Evolutionary conservation across 2,329 filamentous ascomycete species (phyloP).

Genomic region (Cryphonectria carpinicola): DNA sequence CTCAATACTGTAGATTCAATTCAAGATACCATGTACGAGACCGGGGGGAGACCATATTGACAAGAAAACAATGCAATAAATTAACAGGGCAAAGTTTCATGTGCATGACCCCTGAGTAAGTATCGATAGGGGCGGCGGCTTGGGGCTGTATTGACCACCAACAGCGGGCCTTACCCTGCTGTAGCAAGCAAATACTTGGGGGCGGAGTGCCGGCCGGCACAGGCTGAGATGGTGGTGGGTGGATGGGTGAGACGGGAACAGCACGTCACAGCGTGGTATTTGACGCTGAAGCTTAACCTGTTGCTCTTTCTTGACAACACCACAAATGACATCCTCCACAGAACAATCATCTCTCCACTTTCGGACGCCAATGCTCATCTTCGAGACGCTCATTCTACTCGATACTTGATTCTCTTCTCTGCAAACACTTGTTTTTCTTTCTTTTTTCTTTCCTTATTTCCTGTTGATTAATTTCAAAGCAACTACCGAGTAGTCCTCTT

Average conservation of each 20-base stretch:
- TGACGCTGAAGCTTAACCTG: background rate
- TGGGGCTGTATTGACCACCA: background rate
- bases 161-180: background rate
- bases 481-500: slow-evolving; percentile 1
- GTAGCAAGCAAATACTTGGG: background rate
- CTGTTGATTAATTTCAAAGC: slow-evolving; percentile 6
- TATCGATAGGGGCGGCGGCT: background rate
- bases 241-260: slow-evolving; percentile 2
- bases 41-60: background rate
- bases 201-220: slow-evolving; percentile 10
- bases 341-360: background rate
- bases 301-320: background rate
- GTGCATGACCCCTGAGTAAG: slow-evolving; percentile 1
- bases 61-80: background rate
- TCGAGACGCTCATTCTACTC: slow-evolving; percentile 18
- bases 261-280: slow-evolving; percentile 14
- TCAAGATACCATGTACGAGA: slow-evolving; percentile 20
- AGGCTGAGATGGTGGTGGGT: background rate
- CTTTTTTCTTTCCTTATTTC: background rate
- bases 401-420: background rate
- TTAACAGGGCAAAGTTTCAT: background rate
- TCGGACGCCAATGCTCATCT: background rate
- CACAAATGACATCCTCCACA: slow-evolving; percentile 4
- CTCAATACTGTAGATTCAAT: slow-evolving; percentile 20
- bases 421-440: background rate